phyloP scores from a whole-genome alignment of 371 early-diverging fungal genomes.

The Paraphysoderma sedebokerense region DNA sequence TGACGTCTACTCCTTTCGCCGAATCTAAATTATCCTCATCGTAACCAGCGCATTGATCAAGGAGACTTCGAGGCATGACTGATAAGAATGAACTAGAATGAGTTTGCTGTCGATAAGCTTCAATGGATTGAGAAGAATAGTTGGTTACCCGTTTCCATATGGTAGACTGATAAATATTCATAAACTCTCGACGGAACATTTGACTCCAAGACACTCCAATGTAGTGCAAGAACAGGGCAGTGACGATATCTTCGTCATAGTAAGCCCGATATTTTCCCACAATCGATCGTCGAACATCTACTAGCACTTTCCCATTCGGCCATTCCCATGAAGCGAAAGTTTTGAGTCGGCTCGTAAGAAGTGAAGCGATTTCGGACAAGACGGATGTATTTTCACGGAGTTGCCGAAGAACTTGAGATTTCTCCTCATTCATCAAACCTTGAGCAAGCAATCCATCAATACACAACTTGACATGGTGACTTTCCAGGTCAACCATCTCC shows the following conservation, averaged over 20 bases:
- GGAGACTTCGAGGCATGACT: too few relatives aligned
- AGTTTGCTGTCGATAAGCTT: neutral
- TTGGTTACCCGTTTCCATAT: conserved; percentile 1
- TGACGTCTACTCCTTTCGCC: neutral
- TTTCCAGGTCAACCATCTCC: too few relatives aligned
- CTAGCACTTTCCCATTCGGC: conserved; percentile 2
- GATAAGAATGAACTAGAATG: neutral
- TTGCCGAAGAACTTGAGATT: neutral
- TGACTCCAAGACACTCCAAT: conserved; percentile 4
- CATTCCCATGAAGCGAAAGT: conserved; percentile 5
- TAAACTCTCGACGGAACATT: neutral
- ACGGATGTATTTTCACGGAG: conserved; percentile 2
- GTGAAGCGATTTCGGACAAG: conserved; percentile 2
- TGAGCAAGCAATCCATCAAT: neutral
- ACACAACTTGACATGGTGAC: neutral
- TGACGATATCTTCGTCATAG: conserved; percentile 5
- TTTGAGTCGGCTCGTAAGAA: conserved; percentile 3
- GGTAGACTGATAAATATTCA: neutral
- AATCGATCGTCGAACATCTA: conserved; percentile 4
- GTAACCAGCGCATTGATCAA: too few relatives aligned
- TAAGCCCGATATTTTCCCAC: conserved; percentile 5
- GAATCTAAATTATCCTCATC: too few relatives aligned
- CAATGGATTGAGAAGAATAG: neutral
- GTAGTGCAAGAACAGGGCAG: conserved; percentile 6
- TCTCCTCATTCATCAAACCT: neutral